phyloP scores from a whole-genome alignment of 2,329 filamentous ascomycete species.

The Aaosphaeria pasadenensis region DNA sequence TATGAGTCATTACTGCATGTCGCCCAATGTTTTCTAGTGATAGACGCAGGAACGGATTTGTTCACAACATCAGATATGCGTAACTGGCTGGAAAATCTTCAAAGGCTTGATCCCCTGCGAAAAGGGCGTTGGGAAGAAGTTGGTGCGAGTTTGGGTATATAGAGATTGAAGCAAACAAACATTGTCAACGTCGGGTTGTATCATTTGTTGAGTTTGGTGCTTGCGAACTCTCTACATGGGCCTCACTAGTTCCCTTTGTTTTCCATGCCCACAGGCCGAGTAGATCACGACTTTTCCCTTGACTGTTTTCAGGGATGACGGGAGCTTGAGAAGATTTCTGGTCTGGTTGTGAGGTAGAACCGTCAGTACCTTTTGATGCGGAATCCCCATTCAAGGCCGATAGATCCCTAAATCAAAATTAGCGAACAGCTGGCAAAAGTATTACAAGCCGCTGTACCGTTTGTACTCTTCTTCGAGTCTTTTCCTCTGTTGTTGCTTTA shows the following conservation, averaged over 20 bases:
- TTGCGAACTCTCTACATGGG: no score
- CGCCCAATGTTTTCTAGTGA: slow-evolving; percentile 58
- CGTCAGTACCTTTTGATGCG: no score
- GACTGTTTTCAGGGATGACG: slow-evolving; percentile 1
- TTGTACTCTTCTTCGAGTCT: slow-evolving; percentile 32
- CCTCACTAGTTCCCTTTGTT: not conserved
- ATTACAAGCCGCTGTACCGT: slow-evolving; percentile 12
- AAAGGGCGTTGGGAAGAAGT: slow-evolving; percentile 74
- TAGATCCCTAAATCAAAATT: no score
- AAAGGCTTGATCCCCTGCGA: slow-evolving; percentile 70
- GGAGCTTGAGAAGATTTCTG: no score
- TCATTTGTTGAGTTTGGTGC: no score
- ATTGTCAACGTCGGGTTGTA: no score
- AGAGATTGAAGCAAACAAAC: no score
- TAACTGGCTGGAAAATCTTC: slow-evolving; percentile 61
- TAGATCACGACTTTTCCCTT: slow-evolving; percentile 6
- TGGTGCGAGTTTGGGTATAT: slow-evolving; percentile 48
- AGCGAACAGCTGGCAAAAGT: no score
- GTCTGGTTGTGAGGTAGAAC: no score
- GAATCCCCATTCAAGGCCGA: no score
- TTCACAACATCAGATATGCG: slow-evolving; percentile 46
- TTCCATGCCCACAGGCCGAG: slow-evolving; percentile 34
- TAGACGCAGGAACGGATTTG: slow-evolving; percentile 38
- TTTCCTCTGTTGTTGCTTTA: slow-evolving; percentile 30
- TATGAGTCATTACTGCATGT: slow-evolving; percentile 84